These are phyloP conservation scores for Macrolepiota albuminosa DNA, from an alignment of 768 basidiomycete genomes.

Conservation along the genomic window DNA sequence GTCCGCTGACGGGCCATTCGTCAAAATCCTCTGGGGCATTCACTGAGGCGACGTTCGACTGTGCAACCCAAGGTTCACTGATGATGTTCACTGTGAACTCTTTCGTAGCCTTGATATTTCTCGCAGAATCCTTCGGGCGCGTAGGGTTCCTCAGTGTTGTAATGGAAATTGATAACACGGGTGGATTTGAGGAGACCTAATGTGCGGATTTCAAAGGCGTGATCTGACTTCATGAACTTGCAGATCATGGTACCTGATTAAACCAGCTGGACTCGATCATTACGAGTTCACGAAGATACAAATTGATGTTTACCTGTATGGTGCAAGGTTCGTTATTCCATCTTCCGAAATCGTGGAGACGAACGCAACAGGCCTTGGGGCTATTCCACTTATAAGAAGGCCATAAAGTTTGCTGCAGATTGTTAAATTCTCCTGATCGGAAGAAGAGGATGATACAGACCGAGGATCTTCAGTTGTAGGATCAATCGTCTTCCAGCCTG, in stretches of 20 bases:
- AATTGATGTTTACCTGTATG: slow-evolving; percentile 36
- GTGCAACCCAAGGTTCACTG: slow-evolving; percentile 61
- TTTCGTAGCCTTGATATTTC: slow-evolving; percentile 59
- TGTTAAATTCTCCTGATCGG: not conserved
- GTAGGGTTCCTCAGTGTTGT: slow-evolving; percentile 12
- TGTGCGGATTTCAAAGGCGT: slow-evolving; percentile 22
- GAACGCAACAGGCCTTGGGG: slow-evolving; percentile 67
- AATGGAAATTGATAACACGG: slow-evolving; percentile 51
- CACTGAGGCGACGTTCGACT: slow-evolving; percentile 49
- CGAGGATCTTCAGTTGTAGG: slow-evolving; percentile 27
- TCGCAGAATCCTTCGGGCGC: slow-evolving; percentile 51
- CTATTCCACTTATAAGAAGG: slow-evolving; percentile 48
- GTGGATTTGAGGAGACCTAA: slow-evolving; percentile 54
- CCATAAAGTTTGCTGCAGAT: slow-evolving; percentile 33
- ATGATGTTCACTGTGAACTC: slow-evolving; percentile 74
- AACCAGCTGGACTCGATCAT: slow-evolving; percentile 34
- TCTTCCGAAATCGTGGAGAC: slow-evolving; percentile 54
- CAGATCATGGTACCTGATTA: slow-evolving; percentile 23
- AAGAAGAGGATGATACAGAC: slow-evolving; percentile 15
- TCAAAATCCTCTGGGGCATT: slow-evolving; percentile 47
- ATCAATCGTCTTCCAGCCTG: slow-evolving; percentile 35
- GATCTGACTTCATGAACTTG: not conserved
- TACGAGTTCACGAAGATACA: not conserved
- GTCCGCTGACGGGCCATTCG: slow-evolving; percentile 60
- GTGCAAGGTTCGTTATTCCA: slow-evolving; percentile 56